phyloP scores from a whole-genome alignment of 768 basidiomycete genomes.

The Sporobolomyces pararoseus region DNA sequence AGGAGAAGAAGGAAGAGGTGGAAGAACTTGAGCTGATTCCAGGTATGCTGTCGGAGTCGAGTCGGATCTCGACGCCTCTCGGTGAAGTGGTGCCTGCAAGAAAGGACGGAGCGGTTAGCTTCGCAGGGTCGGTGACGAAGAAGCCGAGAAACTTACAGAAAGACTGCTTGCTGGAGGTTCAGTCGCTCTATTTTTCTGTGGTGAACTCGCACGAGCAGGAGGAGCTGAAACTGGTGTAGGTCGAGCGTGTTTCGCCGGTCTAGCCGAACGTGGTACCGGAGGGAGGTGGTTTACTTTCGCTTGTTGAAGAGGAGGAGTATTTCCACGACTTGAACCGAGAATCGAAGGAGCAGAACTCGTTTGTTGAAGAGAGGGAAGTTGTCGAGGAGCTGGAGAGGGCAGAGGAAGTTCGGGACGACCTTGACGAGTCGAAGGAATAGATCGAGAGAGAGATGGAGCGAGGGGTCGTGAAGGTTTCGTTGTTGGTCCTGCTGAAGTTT shows the following conservation, averaged over 20 bases:
- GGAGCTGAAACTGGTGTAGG: not conserved
- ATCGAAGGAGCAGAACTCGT: conserved; percentile 4
- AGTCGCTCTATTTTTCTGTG: not conserved
- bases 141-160: not conserved
- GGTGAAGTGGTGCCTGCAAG: not conserved
- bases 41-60: no score
- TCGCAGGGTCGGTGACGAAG: no score
- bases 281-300: not conserved
- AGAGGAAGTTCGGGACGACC: not conserved
- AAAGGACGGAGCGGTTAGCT: not conserved
- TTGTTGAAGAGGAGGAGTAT: not conserved
- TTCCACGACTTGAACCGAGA: not conserved
- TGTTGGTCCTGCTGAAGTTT: not conserved
- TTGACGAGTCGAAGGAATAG: not conserved
- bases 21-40: not conserved
- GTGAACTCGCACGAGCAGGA: not conserved
- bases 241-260: not conserved
- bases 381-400: not conserved
- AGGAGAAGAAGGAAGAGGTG: conserved; percentile 10
- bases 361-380: not conserved
- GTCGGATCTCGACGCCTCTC: no score
- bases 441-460: not conserved
- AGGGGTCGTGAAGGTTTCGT: conserved; percentile 1
- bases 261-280: not conserved
- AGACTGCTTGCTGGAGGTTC: not conserved